Evolutionary conservation across 306 rosid species (phyloP).

Genomic region (Trifolium repens): DNA sequence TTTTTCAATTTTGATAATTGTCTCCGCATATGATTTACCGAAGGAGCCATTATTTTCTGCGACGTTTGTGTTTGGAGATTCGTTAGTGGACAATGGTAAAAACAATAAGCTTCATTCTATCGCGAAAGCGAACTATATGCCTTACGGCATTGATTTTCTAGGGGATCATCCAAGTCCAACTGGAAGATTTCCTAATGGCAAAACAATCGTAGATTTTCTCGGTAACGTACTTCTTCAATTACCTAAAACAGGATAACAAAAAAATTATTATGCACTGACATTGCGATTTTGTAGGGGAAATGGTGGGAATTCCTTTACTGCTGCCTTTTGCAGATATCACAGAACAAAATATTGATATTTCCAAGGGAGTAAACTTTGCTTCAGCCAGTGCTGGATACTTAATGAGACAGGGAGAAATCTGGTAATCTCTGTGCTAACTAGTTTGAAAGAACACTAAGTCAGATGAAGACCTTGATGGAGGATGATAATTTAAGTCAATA

Average conservation of each 20-base stretch:
- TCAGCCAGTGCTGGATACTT: slow-evolving; percentile 47
- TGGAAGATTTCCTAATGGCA: slow-evolving; percentile 52
- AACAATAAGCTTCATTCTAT: slow-evolving; percentile 47
- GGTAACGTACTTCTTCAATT: slow-evolving; percentile 38
- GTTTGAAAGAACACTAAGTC: slow-evolving; percentile 41
- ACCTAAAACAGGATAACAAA: background rate
- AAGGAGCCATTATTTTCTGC: slow-evolving; percentile 38
- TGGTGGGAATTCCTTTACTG: slow-evolving; percentile 43
- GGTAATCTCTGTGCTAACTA: slow-evolving; percentile 20
- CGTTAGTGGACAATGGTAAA: slow-evolving; percentile 47
- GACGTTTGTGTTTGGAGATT: slow-evolving; percentile 58
- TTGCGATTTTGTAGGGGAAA: slow-evolving; percentile 41
- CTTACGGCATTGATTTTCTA: slow-evolving; percentile 50
- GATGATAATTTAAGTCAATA: background rate
- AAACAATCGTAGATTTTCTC: slow-evolving; percentile 40
- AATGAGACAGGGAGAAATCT: slow-evolving; percentile 44
- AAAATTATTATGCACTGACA: slow-evolving; percentile 18
- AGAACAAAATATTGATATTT: background rate
- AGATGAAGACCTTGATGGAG: slow-evolving; percentile 44
- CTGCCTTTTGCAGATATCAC: slow-evolving; percentile 41
- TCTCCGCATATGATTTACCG: background rate
- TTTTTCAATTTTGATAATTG: slow-evolving; percentile 33
- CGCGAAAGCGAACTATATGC: slow-evolving; percentile 47
- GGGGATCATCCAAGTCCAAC: slow-evolving; percentile 42
- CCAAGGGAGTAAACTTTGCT: slow-evolving; percentile 50